These are phyloP conservation scores for Amphibolis antarctica DNA, from an alignment of 106 monocot species.

Conservation along the genomic window DNA sequence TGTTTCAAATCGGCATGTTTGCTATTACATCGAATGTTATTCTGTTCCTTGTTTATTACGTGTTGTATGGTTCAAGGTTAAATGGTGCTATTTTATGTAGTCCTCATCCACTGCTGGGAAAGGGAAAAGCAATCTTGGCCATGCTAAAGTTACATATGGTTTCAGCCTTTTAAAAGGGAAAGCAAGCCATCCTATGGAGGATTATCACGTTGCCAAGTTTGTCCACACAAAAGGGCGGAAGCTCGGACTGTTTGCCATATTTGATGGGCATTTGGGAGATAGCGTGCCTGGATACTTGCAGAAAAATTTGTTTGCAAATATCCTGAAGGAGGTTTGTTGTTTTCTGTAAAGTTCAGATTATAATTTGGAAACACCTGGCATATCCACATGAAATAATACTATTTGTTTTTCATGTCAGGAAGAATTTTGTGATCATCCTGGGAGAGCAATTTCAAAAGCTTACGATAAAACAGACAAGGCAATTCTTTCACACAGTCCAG, in stretches of 20 bases:
- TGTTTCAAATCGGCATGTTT: no score
- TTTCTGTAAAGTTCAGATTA: neutral
- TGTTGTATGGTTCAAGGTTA: neutral
- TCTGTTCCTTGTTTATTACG: neutral
- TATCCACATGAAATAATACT: neutral
- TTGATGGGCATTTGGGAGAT: slow-evolving; percentile 29
- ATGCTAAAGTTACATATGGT: slow-evolving; percentile 15
- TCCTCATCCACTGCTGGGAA: slow-evolving; percentile 13
- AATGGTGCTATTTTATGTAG: neutral
- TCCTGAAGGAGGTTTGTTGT: slow-evolving; percentile 21
- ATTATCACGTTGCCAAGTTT: slow-evolving; percentile 28
- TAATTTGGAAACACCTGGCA: neutral
- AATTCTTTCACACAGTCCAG: slow-evolving; percentile 32
- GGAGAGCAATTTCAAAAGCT: slow-evolving; percentile 24
- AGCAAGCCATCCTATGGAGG: slow-evolving; percentile 29
- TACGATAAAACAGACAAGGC: slow-evolving; percentile 31
- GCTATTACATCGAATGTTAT: no score
- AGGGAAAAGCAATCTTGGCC: slow-evolving; percentile 16
- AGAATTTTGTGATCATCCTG: slow-evolving; percentile 23
- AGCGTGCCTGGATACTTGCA: slow-evolving; percentile 22
- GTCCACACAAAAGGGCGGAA: slow-evolving; percentile 4
- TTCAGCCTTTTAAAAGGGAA: slow-evolving; percentile 27
- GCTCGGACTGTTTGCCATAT: slow-evolving; percentile 26
- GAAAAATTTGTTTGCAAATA: slow-evolving; percentile 24
- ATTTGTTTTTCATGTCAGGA: slow-evolving; percentile 7